Percentiles rank a stretch among this genome's conserved stretches.
These are phyloP conservation scores for Oryza glaberrima DNA, from an alignment of 176 grass and related monocot genomes.

Conservation along the genomic window DNA sequence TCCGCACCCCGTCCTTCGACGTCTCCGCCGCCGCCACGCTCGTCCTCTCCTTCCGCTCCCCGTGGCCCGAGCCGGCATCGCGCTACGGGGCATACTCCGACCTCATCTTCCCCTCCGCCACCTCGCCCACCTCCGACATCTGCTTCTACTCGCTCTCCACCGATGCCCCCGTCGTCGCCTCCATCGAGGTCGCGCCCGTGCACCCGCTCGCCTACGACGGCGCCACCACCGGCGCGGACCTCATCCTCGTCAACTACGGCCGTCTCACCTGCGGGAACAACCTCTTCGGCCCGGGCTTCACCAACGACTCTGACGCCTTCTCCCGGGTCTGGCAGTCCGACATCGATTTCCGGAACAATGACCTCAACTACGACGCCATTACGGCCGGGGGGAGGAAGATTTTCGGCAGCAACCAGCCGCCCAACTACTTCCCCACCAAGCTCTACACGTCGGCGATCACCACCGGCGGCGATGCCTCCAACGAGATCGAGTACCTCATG, in stretches of 20 bases:
- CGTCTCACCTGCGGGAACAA: constrained; percentile 67
- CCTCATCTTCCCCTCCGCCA: constrained; percentile 73
- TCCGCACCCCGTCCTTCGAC: constrained; percentile 84
- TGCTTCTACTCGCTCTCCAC: constrained; percentile 99
- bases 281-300: constrained; percentile 88
- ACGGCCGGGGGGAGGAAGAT: constrained; percentile 71
- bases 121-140: constrained; percentile 55
- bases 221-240: constrained; percentile 67
- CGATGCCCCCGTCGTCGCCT: constrained; percentile 80
- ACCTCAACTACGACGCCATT: constrained; percentile 66
- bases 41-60: constrained; percentile 85
- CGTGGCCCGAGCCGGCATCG: constrained; percentile 82
- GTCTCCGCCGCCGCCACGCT: constrained; percentile 91
- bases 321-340: constrained; percentile 87
- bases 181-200: constrained; percentile 79
- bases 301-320: constrained; percentile 81
- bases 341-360: constrained; percentile 59
- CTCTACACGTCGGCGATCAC: constrained; percentile 86
- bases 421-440: constrained; percentile 94
- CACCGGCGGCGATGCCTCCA: constrained; percentile 55
- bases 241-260: constrained; percentile 94
- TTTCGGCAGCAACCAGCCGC: constrained; percentile 85
- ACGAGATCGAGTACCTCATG: constrained; percentile 76
- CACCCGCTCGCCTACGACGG: constrained; percentile 82
- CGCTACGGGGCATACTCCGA: constrained; percentile 96